A percentile compares a stretch with the other conserved stretches of the same genome.
phyloP scores from a whole-genome alignment of 2,329 filamentous ascomycete species.

The Ceratocystis harringtonii region DNA sequence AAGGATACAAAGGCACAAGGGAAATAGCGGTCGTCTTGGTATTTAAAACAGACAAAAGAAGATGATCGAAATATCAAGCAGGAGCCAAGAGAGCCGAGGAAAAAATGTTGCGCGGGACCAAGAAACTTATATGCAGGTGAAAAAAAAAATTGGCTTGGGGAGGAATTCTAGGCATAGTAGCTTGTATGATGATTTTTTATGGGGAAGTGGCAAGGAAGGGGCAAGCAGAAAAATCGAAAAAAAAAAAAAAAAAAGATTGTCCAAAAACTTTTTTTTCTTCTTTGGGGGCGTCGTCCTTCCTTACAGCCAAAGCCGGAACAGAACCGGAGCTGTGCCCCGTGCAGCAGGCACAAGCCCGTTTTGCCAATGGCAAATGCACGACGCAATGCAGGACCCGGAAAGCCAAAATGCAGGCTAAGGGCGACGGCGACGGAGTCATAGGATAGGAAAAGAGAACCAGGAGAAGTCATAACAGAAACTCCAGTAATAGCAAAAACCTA shows the following conservation, averaged over 20 bases:
- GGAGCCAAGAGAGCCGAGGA: constrained; percentile 9
- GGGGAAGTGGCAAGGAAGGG: constrained; percentile 15
- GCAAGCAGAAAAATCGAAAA: constrained; percentile 1
- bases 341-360: neutral
- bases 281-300: constrained; percentile 6
- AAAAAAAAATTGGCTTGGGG: constrained; percentile 3
- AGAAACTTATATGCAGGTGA: constrained; percentile 15
- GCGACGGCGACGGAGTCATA: neutral
- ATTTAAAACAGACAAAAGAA: neutral
- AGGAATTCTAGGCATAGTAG: neutral
- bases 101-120: constrained; percentile 6
- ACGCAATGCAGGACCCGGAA: neutral
- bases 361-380: neutral
- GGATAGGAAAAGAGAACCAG: neutral
- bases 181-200: constrained; percentile 5
- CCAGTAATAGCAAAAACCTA: constrained; percentile 1
- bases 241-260: constrained; percentile 1
- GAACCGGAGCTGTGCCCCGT: constrained; percentile 13
- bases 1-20: constrained; percentile 2
- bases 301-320: constrained; percentile 11
- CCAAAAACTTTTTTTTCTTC: constrained; percentile 6
- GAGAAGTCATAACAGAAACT: neutral
- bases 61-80: constrained; percentile 8
- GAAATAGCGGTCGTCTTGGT: neutral
- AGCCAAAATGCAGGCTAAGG: neutral